These are phyloP conservation scores for Echites panduratus DNA, from an alignment of 257 asterid genomes.

Conservation along the genomic window DNA sequence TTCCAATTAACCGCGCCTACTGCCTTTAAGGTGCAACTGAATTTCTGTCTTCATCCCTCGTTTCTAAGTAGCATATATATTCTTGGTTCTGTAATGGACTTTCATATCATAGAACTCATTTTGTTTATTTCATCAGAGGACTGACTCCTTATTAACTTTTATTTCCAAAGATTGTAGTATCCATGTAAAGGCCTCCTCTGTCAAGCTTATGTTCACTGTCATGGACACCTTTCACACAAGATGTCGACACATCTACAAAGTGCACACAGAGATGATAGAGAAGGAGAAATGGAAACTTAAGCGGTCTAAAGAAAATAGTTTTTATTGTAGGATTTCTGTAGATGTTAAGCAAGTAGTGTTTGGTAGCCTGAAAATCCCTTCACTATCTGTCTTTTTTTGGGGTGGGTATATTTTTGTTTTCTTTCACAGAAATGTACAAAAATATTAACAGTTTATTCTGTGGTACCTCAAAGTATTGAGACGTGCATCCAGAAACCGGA, in stretches of 20 bases:
- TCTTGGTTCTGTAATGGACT: neutral
- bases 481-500: neutral
- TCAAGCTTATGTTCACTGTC: neutral
- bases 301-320: neutral
- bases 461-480: neutral
- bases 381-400: neutral
- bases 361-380: neutral
- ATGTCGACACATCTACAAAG: neutral
- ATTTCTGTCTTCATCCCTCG: neutral
- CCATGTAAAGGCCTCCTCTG: neutral
- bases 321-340: neutral
- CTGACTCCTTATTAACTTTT: neutral
- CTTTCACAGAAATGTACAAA: neutral
- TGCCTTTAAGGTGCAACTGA: conserved; percentile 57
- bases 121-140: neutral
- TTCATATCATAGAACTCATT: neutral
- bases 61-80: neutral
- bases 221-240: neutral
- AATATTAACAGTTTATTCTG: neutral
- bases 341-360: neutral
- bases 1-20: conserved; percentile 54
- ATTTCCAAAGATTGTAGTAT: neutral
- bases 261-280: neutral
- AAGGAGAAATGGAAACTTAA: neutral
- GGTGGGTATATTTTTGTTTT: neutral